Percentiles rank a stretch among this genome's conserved stretches.
phyloP scores from a whole-genome alignment of 306 rosid genomes.

The Vicia faba region DNA sequence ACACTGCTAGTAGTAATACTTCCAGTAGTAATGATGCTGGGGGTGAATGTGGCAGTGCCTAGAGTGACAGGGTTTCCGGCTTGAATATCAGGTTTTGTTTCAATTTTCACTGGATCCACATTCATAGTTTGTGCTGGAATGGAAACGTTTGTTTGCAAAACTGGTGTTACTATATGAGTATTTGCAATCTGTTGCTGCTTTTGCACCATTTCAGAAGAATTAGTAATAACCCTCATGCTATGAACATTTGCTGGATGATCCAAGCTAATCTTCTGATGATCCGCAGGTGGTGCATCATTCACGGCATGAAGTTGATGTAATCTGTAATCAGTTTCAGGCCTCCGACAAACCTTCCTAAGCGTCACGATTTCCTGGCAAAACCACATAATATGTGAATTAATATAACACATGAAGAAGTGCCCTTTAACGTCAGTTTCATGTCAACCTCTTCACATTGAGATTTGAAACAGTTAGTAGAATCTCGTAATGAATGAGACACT shows the following conservation, averaged over 20 bases:
- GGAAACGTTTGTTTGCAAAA: slow-evolving; percentile 44
- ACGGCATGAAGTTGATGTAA: slow-evolving; percentile 88
- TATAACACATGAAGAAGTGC: slow-evolving; percentile 8
- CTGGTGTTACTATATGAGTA: slow-evolving; percentile 35
- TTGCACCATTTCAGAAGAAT: slow-evolving; percentile 56
- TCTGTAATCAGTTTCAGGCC: slow-evolving; percentile 92
- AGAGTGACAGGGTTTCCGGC: slow-evolving; percentile 49
- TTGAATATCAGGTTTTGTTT: slow-evolving; percentile 35
- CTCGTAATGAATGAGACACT: neutral
- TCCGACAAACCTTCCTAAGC: slow-evolving; percentile 86
- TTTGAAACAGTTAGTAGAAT: neutral
- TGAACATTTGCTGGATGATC: slow-evolving; percentile 47
- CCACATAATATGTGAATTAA: slow-evolving; percentile 4
- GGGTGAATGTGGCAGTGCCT: slow-evolving; percentile 22
- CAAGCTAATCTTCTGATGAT: slow-evolving; percentile 55
- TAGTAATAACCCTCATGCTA: slow-evolving; percentile 32
- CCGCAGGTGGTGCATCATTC: slow-evolving; percentile 59
- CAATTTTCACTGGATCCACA: slow-evolving; percentile 53
- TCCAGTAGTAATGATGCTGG: slow-evolving; percentile 32
- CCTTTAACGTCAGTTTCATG: too few species aligned
- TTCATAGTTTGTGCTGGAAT: slow-evolving; percentile 38
- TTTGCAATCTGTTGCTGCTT: slow-evolving; percentile 63
- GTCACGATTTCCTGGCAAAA: slow-evolving; percentile 88
- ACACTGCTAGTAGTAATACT: slow-evolving; percentile 28
- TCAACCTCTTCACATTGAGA: too few species aligned